Evolutionary conservation across 495 filamentous ascomycete species (phyloP).

Genomic region (Neurospora sp.): DNA sequence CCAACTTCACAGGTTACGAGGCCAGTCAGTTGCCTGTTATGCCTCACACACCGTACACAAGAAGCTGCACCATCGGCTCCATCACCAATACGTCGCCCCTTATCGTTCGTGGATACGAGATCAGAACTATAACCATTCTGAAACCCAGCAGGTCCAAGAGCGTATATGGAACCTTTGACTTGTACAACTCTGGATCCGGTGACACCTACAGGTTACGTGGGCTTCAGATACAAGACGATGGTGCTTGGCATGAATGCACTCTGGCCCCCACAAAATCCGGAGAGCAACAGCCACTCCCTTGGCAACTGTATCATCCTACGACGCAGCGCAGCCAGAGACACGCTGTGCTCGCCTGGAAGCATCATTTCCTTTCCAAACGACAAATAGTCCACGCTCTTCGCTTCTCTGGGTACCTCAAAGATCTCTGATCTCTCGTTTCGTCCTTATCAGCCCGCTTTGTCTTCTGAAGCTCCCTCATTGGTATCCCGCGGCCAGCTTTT

Average conservation of each 20-base stretch:
- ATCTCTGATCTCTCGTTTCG: no score
- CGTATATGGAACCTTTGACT: constrained; percentile 4
- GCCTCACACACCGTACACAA: constrained; percentile 43
- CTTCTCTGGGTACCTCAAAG: no score
- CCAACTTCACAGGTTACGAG: constrained; percentile 12
- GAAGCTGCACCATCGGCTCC: constrained; percentile 35
- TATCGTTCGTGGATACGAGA: constrained; percentile 9
- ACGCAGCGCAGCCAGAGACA: not conserved
- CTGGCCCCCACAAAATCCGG: not conserved
- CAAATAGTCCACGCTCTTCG: no score
- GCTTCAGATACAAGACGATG: not conserved
- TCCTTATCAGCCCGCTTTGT: no score
- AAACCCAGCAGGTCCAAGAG: not conserved
- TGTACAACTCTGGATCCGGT: constrained; percentile 12
- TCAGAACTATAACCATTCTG: not conserved
- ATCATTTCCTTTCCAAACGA: no score
- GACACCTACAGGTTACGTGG: constrained; percentile 5
- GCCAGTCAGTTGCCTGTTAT: constrained; percentile 23
- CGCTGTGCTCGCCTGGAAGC: no score
- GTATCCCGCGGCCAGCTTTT: no score
- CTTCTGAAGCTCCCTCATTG: no score
- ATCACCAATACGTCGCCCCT: constrained; percentile 13
- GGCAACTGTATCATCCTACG: constrained; percentile 5
- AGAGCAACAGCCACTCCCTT: constrained; percentile 2
- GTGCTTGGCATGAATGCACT: not conserved